Evolutionary conservation across 129 eudicot genomes (phyloP).

Genomic region (Chrysanthemum makinoi): DNA sequence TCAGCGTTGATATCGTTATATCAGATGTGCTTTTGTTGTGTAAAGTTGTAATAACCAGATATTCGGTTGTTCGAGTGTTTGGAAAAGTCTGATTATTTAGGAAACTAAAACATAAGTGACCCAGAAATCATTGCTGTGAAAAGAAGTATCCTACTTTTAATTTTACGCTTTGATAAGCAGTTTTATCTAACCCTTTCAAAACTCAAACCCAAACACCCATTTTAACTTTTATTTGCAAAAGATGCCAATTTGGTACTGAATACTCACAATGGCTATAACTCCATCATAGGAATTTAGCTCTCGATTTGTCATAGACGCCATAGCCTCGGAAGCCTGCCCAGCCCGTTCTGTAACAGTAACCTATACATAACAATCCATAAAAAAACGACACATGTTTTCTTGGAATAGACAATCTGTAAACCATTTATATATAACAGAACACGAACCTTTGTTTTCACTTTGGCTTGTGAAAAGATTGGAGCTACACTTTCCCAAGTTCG

Average conservation of each 20-base stretch:
- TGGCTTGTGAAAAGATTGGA: conserved; percentile 80
- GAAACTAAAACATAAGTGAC: no score
- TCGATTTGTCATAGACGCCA: conserved; percentile 66
- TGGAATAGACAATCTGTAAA: background rate
- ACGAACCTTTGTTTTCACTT: conserved; percentile 76
- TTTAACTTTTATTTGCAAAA: background rate
- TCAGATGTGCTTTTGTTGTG: no score
- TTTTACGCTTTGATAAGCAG: no score
- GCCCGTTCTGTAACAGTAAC: conserved; percentile 86
- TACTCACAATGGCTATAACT: conserved; percentile 84
- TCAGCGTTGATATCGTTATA: background rate
- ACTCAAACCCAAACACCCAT: no score
- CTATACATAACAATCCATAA: conserved; percentile 36
- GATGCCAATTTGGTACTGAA: conserved; percentile 9
- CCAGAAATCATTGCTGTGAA: no score
- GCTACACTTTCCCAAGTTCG: conserved; percentile 76
- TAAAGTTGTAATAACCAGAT: background rate
- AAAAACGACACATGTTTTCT: conserved; percentile 12
- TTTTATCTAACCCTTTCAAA: no score
- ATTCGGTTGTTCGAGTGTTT: background rate
- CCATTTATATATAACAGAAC: conserved; percentile 8
- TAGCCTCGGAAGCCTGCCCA: conserved; percentile 76
- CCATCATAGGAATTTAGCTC: conserved; percentile 80
- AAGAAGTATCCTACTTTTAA: no score
- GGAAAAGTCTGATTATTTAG: no score